A percentile compares a stretch with the other conserved stretches of the same genome.
Evolutionary conservation across 768 basidiomycete genomes (phyloP).

Genomic region (Kondoa subrosea): DNA sequence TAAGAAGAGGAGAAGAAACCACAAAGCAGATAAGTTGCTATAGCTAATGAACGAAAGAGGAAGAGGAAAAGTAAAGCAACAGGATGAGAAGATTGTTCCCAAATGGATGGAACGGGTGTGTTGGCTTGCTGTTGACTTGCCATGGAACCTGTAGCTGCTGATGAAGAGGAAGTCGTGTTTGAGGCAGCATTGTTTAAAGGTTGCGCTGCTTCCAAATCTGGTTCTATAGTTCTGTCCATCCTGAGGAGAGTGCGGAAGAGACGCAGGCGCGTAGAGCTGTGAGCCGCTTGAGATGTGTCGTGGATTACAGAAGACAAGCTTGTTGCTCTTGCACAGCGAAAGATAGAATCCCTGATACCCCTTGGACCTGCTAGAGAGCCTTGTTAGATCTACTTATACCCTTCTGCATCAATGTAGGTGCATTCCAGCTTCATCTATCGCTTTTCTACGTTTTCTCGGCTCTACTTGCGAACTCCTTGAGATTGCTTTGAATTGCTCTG

Average conservation of each 20-base stretch:
- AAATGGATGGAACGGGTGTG: conserved; percentile 16
- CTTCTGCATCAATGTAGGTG: too few species aligned
- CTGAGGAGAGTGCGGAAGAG: background rate
- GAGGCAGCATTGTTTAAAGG: background rate
- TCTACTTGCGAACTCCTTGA: too few species aligned
- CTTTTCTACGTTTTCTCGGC: too few species aligned
- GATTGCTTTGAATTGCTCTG: too few species aligned
- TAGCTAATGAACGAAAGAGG: conserved; percentile 71
- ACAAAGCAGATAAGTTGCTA: conserved; percentile 80
- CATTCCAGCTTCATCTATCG: too few species aligned
- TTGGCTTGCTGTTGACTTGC: conserved; percentile 9
- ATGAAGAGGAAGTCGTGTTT: background rate
- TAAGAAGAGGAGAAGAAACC: conserved; percentile 59
- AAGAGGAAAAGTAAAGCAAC: conserved; percentile 72
- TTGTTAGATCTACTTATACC: too few species aligned
- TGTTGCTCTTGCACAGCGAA: too few species aligned
- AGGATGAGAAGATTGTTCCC: conserved; percentile 34
- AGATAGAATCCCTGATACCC: too few species aligned
- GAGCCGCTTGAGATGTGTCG: too few species aligned
- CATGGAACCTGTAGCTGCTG: background rate
- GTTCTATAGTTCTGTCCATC: background rate
- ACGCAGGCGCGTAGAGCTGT: background rate
- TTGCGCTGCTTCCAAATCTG: conserved; percentile 1
- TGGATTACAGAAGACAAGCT: too few species aligned
- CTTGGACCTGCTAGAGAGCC: too few species aligned